Evolutionary conservation across 768 basidiomycete species (phyloP).

Genomic region (Galerina marginata): DNA sequence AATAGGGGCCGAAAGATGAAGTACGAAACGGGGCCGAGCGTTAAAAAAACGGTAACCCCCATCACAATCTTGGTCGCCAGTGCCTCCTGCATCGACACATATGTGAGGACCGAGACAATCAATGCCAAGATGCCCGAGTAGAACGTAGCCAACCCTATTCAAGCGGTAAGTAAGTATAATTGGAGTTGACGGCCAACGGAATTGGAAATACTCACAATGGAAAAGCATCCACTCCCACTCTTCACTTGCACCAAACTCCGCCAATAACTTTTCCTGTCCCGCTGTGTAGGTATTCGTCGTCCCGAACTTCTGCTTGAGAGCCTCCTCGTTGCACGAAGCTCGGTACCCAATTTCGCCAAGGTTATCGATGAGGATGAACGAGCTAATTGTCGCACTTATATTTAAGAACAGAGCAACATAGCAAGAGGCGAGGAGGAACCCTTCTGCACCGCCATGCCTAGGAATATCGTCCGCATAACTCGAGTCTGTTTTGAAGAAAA

Average conservation of each 20-base stretch:
- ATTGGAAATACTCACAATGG: too few relatives aligned
- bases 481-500: slow-evolving; percentile 1
- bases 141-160: too few relatives aligned
- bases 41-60: neutral
- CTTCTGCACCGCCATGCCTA: neutral
- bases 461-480: neutral
- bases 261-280: too few relatives aligned
- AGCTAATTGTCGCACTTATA: slow-evolving; percentile 25
- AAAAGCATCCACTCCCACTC: too few relatives aligned
- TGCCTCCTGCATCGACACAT: slow-evolving; percentile 2
- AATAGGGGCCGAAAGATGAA: neutral
- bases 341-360: slow-evolving; percentile 21
- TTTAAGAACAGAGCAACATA: slow-evolving; percentile 24
- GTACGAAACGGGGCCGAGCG: neutral
- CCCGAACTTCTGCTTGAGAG: too few relatives aligned
- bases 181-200: too few relatives aligned
- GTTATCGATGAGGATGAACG: slow-evolving; percentile 25
- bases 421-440: slow-evolving; percentile 14
- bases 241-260: too few relatives aligned
- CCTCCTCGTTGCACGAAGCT: too few relatives aligned
- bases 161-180: too few relatives aligned
- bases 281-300: too few relatives aligned
- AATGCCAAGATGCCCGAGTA: neutral
- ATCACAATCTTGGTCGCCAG: neutral
- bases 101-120: neutral